A percentile compares a stretch with the other conserved stretches of the same genome.
Evolutionary conservation across 352 stramenopile species (phyloP).

Genomic region (Phytophthora tentaculata): DNA sequence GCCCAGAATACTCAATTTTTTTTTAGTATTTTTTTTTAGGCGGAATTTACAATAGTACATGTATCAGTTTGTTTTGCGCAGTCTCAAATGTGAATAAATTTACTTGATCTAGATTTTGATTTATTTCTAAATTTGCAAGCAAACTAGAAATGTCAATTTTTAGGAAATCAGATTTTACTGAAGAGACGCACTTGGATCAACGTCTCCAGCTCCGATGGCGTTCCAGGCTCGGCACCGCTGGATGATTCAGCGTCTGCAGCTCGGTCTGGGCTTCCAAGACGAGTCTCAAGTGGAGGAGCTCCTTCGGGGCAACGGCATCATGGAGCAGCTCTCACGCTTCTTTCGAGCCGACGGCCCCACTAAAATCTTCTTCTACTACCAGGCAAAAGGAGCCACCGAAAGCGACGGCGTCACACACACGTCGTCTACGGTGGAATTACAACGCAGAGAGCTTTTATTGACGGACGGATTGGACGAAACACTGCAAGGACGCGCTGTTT

Average conservation of each 20-base stretch:
- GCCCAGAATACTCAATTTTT: no score
- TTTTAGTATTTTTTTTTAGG: no score
- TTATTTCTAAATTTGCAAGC: no score
- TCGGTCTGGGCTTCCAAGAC: slow-evolving; percentile 73
- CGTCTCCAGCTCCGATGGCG: slow-evolving; percentile 49
- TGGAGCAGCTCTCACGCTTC: slow-evolving; percentile 77
- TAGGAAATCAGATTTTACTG: background rate
- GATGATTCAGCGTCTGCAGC: slow-evolving; percentile 85
- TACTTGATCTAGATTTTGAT: no score
- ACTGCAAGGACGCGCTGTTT: slow-evolving; percentile 71
- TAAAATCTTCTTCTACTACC: slow-evolving; percentile 87
- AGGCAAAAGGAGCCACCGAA: slow-evolving; percentile 30
- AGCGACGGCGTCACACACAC: background rate
- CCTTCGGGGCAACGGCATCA: slow-evolving; percentile 80
- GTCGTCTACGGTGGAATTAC: slow-evolving; percentile 23
- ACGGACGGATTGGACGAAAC: slow-evolving; percentile 79
- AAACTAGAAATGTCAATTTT: background rate
- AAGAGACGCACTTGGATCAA: slow-evolving; percentile 1
- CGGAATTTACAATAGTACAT: no score
- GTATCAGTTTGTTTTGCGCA: no score
- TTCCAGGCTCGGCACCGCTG: slow-evolving; percentile 88
- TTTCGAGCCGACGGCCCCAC: slow-evolving; percentile 70
- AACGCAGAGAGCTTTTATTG: slow-evolving; percentile 75
- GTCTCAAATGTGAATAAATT: no score
- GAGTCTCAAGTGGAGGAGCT: slow-evolving; percentile 82